phyloP scores from a whole-genome alignment of 164 flowering plant genomes.

The Aristolochia fimbriata region DNA sequence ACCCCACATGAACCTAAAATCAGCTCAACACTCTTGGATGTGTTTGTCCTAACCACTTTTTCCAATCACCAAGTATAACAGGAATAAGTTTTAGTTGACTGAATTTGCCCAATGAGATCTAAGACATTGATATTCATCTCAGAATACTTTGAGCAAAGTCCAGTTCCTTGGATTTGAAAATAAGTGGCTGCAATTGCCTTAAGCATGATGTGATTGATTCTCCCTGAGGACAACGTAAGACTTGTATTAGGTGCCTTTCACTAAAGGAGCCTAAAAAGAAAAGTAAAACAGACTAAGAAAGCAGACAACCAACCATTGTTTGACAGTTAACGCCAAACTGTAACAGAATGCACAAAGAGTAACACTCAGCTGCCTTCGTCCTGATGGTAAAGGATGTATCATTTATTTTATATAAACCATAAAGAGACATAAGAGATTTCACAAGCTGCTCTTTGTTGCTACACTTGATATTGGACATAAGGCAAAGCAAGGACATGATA shows the following conservation, averaged over 20 bases:
- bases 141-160: conserved; percentile 54
- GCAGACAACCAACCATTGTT: conserved; percentile 30
- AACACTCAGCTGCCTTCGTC: conserved; percentile 61
- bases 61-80: neutral
- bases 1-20: neutral
- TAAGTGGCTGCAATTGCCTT: conserved; percentile 26
- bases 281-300: conserved; percentile 1
- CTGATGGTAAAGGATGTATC: conserved; percentile 18
- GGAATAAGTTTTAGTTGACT: too few species aligned
- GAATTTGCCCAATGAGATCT: neutral
- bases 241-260: neutral
- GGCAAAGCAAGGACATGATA: conserved; percentile 44
- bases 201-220: conserved; percentile 77
- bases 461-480: too few species aligned
- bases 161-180: conserved; percentile 66
- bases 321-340: conserved; percentile 53
- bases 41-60: too few species aligned
- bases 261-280: neutral
- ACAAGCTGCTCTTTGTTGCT: conserved; percentile 88
- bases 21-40: neutral
- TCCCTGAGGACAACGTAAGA: conserved; percentile 29
- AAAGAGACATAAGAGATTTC: conserved; percentile 53
- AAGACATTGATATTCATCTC: conserved; percentile 26
- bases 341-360: conserved; percentile 71
- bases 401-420: conserved; percentile 53